Evolutionary conservation across 352 stramenopile species (phyloP), one percentile per base, ranked within the genome.

Genomic region (Elongisporangium undulatum): DNA sequence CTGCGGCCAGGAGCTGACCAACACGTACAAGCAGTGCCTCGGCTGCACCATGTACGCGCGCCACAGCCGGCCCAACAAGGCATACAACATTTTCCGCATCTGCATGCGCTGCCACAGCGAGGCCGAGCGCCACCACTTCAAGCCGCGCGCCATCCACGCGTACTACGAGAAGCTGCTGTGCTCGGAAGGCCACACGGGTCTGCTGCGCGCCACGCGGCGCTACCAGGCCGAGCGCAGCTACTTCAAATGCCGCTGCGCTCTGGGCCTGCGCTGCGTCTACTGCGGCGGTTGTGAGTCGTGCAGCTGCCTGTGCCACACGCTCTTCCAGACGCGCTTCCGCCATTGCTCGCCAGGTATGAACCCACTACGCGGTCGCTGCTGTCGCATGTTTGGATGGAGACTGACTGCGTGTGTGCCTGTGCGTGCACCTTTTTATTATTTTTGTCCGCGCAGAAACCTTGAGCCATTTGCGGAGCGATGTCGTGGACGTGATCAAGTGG

Each of bases 311-410:
- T 94, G 85, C 49, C 85, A 94, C 73, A 94, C 85, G 51, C 75
- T 89, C n/a, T 94, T 92, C 74, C 83, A 92, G 69, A 94, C 83
- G 20, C 85, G 85, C 45, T 92, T 90, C 65, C 85, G 85, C 56
- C 85, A 81, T 62, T 73, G 68, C n/a, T 69, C 80, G 24, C 85
- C 83, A 50, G 85, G 85, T 92, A 64, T 58, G 82, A 75, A 23
- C 38, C 2, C 8, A 39, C 55, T 39, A 22, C 23, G 23, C 23
- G 23, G 23, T 26, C 2, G 39, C 48, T 22, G n/a, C 24, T 34
- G 12, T 8, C 19, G 41, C 22, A n/a, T 61, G 20, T 34, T 26
- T 38, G 20, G 34, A 13, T 23, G 7, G 16, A 53, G 2, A 41
- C n/a, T 45, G 49, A 26, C 16, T 5, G 19, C 7, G 13, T 9